A percentile compares a stretch with the other conserved stretches of the same genome.
phyloP scores from a whole-genome alignment of 495 filamentous ascomycete species.

The Penicillium canescens region DNA sequence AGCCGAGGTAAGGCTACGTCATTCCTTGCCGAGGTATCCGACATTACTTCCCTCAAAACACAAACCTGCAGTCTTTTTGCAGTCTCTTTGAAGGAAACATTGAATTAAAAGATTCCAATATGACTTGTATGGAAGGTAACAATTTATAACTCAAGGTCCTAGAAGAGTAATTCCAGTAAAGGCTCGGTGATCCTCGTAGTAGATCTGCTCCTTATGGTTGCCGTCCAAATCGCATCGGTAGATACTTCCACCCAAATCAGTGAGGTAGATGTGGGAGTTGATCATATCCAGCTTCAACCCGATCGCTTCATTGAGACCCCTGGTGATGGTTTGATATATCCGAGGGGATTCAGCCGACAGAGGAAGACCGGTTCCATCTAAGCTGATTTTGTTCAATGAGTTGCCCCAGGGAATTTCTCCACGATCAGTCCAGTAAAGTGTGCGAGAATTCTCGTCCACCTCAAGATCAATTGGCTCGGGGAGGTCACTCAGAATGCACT shows the following conservation, averaged over 20 bases:
- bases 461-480: constrained; percentile 56
- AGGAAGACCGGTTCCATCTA: constrained; percentile 21
- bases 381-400: constrained; percentile 37
- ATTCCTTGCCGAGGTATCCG: background rate
- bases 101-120: background rate
- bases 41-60: background rate
- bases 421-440: constrained; percentile 56
- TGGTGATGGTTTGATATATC: constrained; percentile 28
- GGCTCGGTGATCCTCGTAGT: constrained; percentile 24
- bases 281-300: constrained; percentile 46
- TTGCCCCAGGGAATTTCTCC: constrained; percentile 51
- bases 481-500: constrained; percentile 36
- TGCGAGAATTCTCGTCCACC: constrained; percentile 34
- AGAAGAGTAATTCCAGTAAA: constrained; percentile 30
- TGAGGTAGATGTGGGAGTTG: constrained; percentile 42
- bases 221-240: constrained; percentile 48
- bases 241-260: constrained; percentile 48
- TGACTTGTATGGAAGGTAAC: background rate
- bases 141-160: background rate
- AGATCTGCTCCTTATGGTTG: constrained; percentile 27
- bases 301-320: constrained; percentile 50
- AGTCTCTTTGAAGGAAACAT: too few relatives aligned
- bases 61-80: background rate
- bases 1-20: constrained; percentile 2
- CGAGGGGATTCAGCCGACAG: background rate